phyloP scores from a whole-genome alignment of 2,329 filamentous ascomycete species.

The Annulohypoxylon truncatum region DNA sequence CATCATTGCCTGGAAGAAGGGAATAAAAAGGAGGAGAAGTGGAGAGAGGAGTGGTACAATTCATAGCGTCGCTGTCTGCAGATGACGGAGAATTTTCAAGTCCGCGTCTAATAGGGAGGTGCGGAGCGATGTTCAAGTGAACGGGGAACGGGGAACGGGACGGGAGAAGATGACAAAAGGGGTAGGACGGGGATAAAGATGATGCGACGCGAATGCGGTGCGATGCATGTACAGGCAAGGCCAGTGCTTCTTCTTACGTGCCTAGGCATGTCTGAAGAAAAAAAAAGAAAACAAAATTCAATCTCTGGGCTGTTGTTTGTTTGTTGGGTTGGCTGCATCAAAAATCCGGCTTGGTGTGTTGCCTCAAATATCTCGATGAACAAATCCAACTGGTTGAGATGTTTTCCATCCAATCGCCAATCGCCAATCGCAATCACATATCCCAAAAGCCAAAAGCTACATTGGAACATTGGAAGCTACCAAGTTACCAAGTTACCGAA shows the following conservation, averaged over 20 bases:
- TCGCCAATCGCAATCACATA: constrained; percentile 44
- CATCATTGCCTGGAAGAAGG: constrained; percentile 9
- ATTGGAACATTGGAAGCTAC: not conserved
- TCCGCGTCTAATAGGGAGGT: constrained; percentile 5
- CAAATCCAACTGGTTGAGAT: constrained; percentile 46
- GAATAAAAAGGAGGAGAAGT: not conserved
- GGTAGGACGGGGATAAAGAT: constrained; percentile 25
- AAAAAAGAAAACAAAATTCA: constrained; percentile 7
- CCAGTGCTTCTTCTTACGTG: constrained; percentile 28
- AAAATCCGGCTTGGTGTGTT: constrained; percentile 37
- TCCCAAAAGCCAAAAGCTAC: constrained; percentile 14
- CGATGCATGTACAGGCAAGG: constrained; percentile 22
- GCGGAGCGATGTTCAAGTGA: constrained; percentile 22
- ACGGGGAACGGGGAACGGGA: constrained; percentile 5
- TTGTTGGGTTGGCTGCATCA: constrained; percentile 34
- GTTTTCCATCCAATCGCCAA: constrained; percentile 47
- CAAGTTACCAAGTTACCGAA: constrained; percentile 17
- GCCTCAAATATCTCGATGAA: constrained; percentile 38
- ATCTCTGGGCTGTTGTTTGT: constrained; percentile 16
- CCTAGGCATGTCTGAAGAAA: constrained; percentile 5
- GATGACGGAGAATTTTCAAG: constrained; percentile 23
- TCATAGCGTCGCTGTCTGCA: constrained; percentile 1
- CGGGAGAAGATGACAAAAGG: constrained; percentile 23
- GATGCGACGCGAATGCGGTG: constrained; percentile 18
- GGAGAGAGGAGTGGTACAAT: not conserved